Evolutionary conservation across 83 land plant genomes (phyloP).

Genomic region (Picea abies): DNA sequence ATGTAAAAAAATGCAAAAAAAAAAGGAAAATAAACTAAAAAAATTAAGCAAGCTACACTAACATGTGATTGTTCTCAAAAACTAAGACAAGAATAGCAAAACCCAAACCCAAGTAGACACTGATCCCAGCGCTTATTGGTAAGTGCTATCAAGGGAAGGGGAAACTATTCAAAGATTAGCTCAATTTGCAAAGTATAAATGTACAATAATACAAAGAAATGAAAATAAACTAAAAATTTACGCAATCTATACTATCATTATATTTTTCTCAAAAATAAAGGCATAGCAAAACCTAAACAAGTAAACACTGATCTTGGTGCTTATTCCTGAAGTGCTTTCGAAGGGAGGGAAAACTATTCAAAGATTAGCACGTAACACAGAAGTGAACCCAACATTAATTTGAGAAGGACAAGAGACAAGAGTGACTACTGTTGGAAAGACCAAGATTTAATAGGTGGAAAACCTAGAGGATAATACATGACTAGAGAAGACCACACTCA

Average conservation of each 20-base stretch:
- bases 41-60: conserved; percentile 15
- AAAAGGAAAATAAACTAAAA: conserved; percentile 28
- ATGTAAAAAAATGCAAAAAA: conserved; percentile 38
- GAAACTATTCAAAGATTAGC: conserved; percentile 9
- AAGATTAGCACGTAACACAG: not conserved
- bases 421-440: too few relatives aligned
- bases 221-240: conserved; percentile 24
- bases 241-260: conserved; percentile 11
- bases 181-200: conserved; percentile 88
- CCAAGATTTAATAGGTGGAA: too few relatives aligned
- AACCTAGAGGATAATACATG: too few relatives aligned
- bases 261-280: not conserved
- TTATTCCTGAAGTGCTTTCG: not conserved
- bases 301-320: conserved; percentile 12
- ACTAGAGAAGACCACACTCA: too few relatives aligned
- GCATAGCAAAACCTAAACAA: not conserved
- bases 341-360: conserved; percentile 5
- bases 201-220: conserved; percentile 36
- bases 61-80: conserved; percentile 11
- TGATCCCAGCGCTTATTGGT: conserved; percentile 1
- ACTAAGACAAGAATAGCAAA: not conserved
- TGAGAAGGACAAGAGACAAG: not conserved
- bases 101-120: conserved; percentile 13
- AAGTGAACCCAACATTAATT: not conserved
- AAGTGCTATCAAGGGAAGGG: conserved; percentile 5